Conservation (phyloP, 129 eudicot species). For the Flaveria sonorensis region DNA sequence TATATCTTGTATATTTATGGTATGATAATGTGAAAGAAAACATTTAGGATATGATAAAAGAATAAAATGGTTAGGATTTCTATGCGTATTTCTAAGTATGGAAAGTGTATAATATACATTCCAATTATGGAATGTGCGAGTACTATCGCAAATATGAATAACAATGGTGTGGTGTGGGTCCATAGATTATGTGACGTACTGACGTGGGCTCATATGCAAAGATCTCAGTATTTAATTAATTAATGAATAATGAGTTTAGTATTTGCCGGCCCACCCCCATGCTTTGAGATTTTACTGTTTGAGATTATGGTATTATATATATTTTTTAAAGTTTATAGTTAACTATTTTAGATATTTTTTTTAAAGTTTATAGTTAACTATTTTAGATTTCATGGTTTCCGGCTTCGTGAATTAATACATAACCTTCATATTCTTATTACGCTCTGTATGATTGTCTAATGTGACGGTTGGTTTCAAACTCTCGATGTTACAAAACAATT, state of each 20-base stretch:
- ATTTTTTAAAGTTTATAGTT: too few relatives aligned
- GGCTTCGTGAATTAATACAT: too few relatives aligned
- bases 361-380: background rate
- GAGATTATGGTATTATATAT: background rate
- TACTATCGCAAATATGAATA: background rate
- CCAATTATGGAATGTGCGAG: constrained; percentile 34
- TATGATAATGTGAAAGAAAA: background rate
- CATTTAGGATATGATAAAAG: background rate
- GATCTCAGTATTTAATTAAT: background rate
- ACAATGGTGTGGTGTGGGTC: constrained; percentile 26
- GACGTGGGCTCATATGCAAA: constrained; percentile 7
- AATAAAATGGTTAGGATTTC: background rate
- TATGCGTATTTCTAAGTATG: constrained; percentile 20
- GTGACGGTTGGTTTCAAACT: too few relatives aligned
- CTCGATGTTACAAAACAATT: too few relatives aligned
- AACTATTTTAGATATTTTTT: too few relatives aligned
- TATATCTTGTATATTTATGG: too few relatives aligned
- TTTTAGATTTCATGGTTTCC: too few relatives aligned
- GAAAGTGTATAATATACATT: constrained; percentile 12
- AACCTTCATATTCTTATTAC: too few relatives aligned
- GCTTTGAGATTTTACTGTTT: background rate
- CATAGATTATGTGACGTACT: constrained; percentile 11
- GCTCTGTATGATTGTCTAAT: too few relatives aligned
- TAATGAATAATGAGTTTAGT: background rate
- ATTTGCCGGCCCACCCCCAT: constrained; percentile 11